Evolutionary conservation across 2,329 filamentous ascomycete genomes (phyloP), one percentile per base, ranked within the genome.

Genomic region (Colletotrichum sp.): DNA sequence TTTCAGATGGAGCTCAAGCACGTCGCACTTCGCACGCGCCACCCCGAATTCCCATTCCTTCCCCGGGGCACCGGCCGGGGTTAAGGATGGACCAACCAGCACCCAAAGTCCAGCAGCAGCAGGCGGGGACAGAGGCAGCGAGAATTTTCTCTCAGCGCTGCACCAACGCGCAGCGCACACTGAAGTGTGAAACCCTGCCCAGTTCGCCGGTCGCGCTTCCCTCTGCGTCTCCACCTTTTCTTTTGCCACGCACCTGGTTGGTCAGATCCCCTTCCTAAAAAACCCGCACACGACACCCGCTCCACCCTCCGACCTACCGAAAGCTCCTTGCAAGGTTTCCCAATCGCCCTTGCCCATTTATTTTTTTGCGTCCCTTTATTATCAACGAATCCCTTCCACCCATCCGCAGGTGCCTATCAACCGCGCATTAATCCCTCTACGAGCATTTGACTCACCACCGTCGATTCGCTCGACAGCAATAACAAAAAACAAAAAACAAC

Each of bases 241-340:
- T 66, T 71, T 74, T 32, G 24, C 70, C 70, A 76, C 70, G 49
- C 30, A 32, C 12, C 34, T 76, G 64, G 18, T 76, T 76, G 70
- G 74, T 26, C 59, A 49, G 49, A 65, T 52, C n/a, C 6, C 28
- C 57, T 75, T 77, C 77, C 77, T 78, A 76, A 78, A 78, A 78
- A 78, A 77, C 77, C 77, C 77, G 77, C 77, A 78, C 75, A 78
- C 76, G 75, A 78, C 74, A 76, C 74, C 70, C 34, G 34, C 55
- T 73, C 74, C 74, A 76, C 70, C 36, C 64, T 68, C 64, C 57
- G 57, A 52, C 44, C 73, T 76, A 39, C 70, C 73, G 74, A 55
- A 21, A 68, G 63, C 63, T 72, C 16, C 55, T 36, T 39, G 49
- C 74, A 74, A 76, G 74, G 74, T 30, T 69, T 76, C 44, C 44